Evolutionary conservation across 2,329 filamentous ascomycete genomes (phyloP).

Genomic region (Aureobasidium melanogenum): DNA sequence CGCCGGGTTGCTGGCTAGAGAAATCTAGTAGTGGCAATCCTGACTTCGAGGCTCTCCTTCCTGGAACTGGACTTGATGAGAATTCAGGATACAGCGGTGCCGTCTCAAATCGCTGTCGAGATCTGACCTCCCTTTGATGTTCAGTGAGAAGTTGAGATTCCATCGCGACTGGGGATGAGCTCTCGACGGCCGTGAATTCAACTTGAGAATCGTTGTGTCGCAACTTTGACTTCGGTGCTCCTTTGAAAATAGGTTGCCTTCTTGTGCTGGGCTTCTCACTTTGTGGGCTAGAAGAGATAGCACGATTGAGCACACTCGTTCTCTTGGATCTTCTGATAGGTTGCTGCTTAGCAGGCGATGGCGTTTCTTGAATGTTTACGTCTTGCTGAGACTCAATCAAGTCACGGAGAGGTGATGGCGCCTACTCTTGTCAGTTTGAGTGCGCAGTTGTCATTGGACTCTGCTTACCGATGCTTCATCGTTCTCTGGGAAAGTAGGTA

Average conservation of each 20-base stretch:
- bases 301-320: conserved; percentile 14
- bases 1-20: conserved; percentile 17
- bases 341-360: neutral
- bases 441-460: neutral
- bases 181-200: conserved; percentile 61
- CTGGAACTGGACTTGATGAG: conserved; percentile 42
- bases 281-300: conserved; percentile 12
- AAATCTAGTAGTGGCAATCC: conserved; percentile 22
- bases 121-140: conserved; percentile 66
- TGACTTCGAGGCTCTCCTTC: conserved; percentile 18
- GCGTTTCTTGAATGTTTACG: conserved; percentile 14
- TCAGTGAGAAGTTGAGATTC: conserved; percentile 73
- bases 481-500: conserved; percentile 39
- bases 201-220: conserved; percentile 79
- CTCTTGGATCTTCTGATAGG: conserved; percentile 4
- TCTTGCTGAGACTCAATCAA: conserved; percentile 6
- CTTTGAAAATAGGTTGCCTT: neutral
- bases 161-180: conserved; percentile 41
- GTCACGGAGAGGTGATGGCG: neutral
- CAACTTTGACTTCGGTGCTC: conserved; percentile 36
- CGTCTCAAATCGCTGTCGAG: conserved; percentile 57
- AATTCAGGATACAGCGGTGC: conserved; percentile 61
- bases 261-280: neutral
- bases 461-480: conserved; percentile 29
- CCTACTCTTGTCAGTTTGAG: neutral